Evolutionary conservation across 2,329 filamentous ascomycete genomes (phyloP).

Genomic region (Cytospora paraplurivora): DNA sequence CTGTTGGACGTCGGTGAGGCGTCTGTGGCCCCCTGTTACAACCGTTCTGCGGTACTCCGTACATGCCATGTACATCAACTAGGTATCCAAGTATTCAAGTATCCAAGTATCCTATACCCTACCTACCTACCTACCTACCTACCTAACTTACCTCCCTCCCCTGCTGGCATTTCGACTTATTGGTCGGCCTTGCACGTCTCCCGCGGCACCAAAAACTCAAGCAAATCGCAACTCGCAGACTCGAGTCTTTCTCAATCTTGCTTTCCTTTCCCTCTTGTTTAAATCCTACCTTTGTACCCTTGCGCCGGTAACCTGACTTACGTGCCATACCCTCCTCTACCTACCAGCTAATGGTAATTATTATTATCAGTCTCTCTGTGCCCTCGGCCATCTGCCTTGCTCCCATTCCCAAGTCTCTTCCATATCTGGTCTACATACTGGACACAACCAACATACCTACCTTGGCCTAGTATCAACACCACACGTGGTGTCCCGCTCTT

Average conservation of each 20-base stretch:
- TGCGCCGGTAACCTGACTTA: constrained; percentile 23
- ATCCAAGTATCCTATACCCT: too few relatives aligned
- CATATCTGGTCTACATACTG: neutral
- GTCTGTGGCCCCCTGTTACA: constrained; percentile 17
- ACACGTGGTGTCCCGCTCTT: constrained; percentile 18
- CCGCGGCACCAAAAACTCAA: constrained; percentile 20
- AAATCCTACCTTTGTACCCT: constrained; percentile 26
- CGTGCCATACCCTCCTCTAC: constrained; percentile 9
- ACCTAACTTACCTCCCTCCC: neutral
- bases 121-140: too few relatives aligned
- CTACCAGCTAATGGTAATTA: constrained; percentile 24
- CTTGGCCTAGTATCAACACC: constrained; percentile 8
- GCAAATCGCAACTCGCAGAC: constrained; percentile 22
- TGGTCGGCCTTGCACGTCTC: constrained; percentile 13
- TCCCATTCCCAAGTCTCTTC: neutral
- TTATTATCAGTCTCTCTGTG: constrained; percentile 22
- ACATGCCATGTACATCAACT: constrained; percentile 5
- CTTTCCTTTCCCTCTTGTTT: constrained; percentile 24
- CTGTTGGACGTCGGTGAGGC: constrained; percentile 24
- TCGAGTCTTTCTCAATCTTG: constrained; percentile 26
- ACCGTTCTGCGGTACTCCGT: neutral
- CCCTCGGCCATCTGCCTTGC: constrained; percentile 10
- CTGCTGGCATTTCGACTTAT: neutral
- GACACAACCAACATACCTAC: constrained; percentile 1
- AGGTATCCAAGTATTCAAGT: neutral